Conservation (phyloP, 805 yeast species). For the Candida ulmi region DNA sequence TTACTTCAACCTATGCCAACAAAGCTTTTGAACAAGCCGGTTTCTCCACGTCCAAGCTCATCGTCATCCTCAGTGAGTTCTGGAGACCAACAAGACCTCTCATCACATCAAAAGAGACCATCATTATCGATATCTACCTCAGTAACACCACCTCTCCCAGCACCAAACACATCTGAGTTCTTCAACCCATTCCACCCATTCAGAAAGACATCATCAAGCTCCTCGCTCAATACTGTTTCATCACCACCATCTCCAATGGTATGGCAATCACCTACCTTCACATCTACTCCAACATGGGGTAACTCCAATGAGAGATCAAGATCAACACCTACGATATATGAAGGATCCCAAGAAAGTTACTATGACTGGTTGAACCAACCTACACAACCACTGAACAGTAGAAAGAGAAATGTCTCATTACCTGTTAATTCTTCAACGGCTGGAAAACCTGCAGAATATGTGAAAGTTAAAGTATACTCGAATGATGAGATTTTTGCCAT, state of each 20-base stretch:
- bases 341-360: not conserved
- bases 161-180: conserved; percentile 7
- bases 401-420: conserved; percentile 4
- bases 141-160: conserved; percentile 21
- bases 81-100: too few relatives aligned
- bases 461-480: conserved; percentile 20
- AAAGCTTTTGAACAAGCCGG: not conserved
- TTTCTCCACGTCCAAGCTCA: too few relatives aligned
- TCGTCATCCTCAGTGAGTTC: too few relatives aligned
- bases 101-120: conserved; percentile 6
- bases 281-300: conserved; percentile 1
- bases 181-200: not conserved
- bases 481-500: conserved; percentile 23
- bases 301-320: not conserved
- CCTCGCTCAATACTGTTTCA: conserved; percentile 2
- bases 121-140: conserved; percentile 17
- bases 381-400: conserved; percentile 7
- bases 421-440: not conserved
- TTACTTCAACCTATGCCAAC: conserved; percentile 18
- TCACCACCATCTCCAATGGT: conserved; percentile 12
- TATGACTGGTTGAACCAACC: conserved; percentile 12
- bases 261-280: conserved; percentile 19
- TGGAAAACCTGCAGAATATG: not conserved
- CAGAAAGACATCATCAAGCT: conserved; percentile 1
- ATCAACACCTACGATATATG: conserved; percentile 3